Percentiles rank a stretch among this genome's conserved stretches.
Conservation (phyloP, 495 filamentous ascomycete species). For the Xylaria grammica region DNA sequence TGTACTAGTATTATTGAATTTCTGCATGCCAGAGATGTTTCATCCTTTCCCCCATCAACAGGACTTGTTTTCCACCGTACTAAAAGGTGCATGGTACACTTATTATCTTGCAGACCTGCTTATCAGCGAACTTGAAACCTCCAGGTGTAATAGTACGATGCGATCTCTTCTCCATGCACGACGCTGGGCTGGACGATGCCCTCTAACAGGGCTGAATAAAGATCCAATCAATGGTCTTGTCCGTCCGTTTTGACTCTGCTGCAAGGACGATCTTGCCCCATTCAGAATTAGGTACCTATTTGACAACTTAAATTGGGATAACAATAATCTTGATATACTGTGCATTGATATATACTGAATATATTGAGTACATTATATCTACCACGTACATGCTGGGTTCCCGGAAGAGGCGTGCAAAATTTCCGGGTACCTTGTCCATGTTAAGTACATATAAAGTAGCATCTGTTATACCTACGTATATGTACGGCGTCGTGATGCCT, state of each 20-base stretch:
- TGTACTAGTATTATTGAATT: not conserved
- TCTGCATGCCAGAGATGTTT: not conserved
- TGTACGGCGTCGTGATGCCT: constrained; percentile 12
- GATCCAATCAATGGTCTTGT: constrained; percentile 1
- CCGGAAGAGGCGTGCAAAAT: constrained; percentile 6
- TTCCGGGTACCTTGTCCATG: constrained; percentile 23
- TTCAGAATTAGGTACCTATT: constrained; percentile 1
- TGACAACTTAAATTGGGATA: not conserved
- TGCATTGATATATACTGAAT: no score
- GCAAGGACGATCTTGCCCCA: constrained; percentile 7
- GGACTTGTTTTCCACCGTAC: not conserved
- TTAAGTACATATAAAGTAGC: constrained; percentile 10
- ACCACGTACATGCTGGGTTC: not conserved
- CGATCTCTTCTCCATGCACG: constrained; percentile 20
- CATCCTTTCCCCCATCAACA: not conserved
- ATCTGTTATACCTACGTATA: constrained; percentile 9
- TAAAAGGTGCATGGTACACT: not conserved
- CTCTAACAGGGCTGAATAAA: constrained; percentile 16
- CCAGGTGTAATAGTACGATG: constrained; percentile 17
- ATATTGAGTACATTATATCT: no score
- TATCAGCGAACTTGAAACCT: no score
- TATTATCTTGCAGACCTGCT: no score
- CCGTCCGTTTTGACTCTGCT: not conserved
- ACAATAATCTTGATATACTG: no score
- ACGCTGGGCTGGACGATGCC: constrained; percentile 3